Evolutionary conservation across 1,284 basidiomycete species (phyloP), one percentile per base, ranked within the genome.

Genomic region (Fomitopsis palustris): DNA sequence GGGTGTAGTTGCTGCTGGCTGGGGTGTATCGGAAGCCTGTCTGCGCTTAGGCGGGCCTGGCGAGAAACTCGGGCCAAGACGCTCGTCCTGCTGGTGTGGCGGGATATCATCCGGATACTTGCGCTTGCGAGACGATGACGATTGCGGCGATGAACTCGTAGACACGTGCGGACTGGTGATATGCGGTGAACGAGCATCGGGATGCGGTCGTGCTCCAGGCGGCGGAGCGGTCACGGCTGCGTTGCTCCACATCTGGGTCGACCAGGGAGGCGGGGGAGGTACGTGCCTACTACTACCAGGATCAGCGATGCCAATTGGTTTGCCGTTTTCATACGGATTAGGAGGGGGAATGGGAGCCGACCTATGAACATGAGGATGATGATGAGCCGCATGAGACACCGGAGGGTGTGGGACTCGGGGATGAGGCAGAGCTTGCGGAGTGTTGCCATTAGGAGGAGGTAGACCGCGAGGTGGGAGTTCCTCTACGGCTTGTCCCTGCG

Each of bases 241-340:
- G 54, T 60, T 69, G 58, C 67, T 72, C 70, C 63, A 73, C 78
- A 82, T 86, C 16, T 63, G 82, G 55, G 80, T 74, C 17, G 85
- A 85, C 88, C 87, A 89, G 2, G 87, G 86, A n/a, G 87, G 85
- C 0, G 85, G 84, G 0, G 87, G 84, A 3, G 81, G 81, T 42
- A 79, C 72, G 29, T 75, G 72, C 33, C 49, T 33, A 27, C 29
- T 52, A 14, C 49, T 31, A 55, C 74, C 75, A 6, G 68, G 57
- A 27, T 69, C 67, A 2, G 70, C 49, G n/a, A 52, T 69, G 58
- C 67, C 68, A 17, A 65, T 53, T 25, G 71, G 53, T 5, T 55
- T 56, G 17, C 56, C 57, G 29, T 63, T 63, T n/a, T 77, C 77
- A 45, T 73, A 74, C 0, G 73, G 67, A 2, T 69, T 69, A 14